Evolutionary conservation across 257 asterid species (phyloP).

Genomic region (Plantago elongata): DNA sequence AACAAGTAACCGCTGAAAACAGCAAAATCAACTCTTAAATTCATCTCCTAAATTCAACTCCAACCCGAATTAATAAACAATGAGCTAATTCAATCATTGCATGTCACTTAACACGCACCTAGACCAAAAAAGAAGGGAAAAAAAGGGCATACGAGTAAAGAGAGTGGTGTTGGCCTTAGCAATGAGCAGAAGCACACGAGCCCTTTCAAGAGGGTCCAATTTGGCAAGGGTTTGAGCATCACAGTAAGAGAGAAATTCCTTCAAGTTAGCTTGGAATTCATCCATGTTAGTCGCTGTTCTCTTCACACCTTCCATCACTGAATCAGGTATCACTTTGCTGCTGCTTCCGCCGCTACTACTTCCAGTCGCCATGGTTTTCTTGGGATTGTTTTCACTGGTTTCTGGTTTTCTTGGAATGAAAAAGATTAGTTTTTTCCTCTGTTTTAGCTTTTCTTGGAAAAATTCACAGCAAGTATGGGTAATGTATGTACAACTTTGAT

Average conservation of each 20-base stretch:
- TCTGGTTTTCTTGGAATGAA: slow-evolving; percentile 10
- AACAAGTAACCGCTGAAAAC: background rate
- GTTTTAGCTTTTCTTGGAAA: background rate
- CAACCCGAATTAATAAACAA: background rate
- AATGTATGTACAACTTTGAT: too few relatives aligned
- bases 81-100: background rate
- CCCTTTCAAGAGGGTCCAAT: slow-evolving; percentile 82
- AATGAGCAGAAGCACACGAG: slow-evolving; percentile 58
- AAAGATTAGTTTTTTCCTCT: background rate
- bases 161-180: slow-evolving; percentile 72
- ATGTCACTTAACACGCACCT: background rate
- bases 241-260: slow-evolving; percentile 53
- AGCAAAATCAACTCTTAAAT: slow-evolving; percentile 3
- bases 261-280: slow-evolving; percentile 57
- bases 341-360: slow-evolving; percentile 31
- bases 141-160: slow-evolving; percentile 52
- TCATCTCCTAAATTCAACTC: background rate
- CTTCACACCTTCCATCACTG: slow-evolving; percentile 66
- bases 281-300: slow-evolving; percentile 66
- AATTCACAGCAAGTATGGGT: too few relatives aligned
- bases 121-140: background rate
- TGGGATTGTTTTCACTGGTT: background rate
- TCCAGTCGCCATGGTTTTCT: slow-evolving; percentile 32
- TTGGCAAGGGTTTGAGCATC: slow-evolving; percentile 55
- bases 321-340: slow-evolving; percentile 51